Base-by-base conservation (phyloP, 2,329 filamentous ascomycete species). In the Cordyceps militaris region DNA sequence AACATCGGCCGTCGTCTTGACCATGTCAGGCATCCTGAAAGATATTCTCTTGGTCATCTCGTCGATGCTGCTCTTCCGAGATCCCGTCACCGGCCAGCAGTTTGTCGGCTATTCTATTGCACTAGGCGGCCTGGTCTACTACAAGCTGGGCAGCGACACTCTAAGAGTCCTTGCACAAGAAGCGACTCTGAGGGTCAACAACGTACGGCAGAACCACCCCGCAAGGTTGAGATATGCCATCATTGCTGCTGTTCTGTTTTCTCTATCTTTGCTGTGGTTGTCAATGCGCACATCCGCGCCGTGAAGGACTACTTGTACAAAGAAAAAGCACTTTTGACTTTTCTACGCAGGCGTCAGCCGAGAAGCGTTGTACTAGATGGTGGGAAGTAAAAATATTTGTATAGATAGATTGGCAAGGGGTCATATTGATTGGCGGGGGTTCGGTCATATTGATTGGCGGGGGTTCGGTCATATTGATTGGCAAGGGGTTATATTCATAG, bases 21-120 rank as follows among this genome's bases (percentile, higher is more conserved):
- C 90, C 36, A 86, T 94, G 50, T 93, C 88, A 68, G 89, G 90
- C 77, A 89, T 94, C 40, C 83, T 94, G 61, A 94, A 94, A 80
- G 89, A 94, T 72, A 89, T 94, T 59, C 81, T 94, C 66, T 85
- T 94, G 52, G 89, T 94, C 59, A 77, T 79, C 52, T 87, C 87
- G 47, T 91, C 88, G 60, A 91, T 93, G 83, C 72, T 89, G 64
- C 89, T 93, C 72, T 93, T 89, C 86, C 82, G 83, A 65, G 89
- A 89, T 61, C 83, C 86, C 52, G 86, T 93, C 63, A 84, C 86
- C 16, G 76, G 76, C 57, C 82, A 93, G 58, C 89, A 94, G 77
- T 87, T 88, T 71, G 91, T 93, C 69, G 89, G 89, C 64, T 94
- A 93, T 80, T 81, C 80, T 71, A 89, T 94, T 68, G 88, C 89